A percentile compares a stretch with the other conserved stretches of the same genome.
Evolutionary conservation across 768 basidiomycete genomes (phyloP).

Genomic region (Lyophyllum semitale): DNA sequence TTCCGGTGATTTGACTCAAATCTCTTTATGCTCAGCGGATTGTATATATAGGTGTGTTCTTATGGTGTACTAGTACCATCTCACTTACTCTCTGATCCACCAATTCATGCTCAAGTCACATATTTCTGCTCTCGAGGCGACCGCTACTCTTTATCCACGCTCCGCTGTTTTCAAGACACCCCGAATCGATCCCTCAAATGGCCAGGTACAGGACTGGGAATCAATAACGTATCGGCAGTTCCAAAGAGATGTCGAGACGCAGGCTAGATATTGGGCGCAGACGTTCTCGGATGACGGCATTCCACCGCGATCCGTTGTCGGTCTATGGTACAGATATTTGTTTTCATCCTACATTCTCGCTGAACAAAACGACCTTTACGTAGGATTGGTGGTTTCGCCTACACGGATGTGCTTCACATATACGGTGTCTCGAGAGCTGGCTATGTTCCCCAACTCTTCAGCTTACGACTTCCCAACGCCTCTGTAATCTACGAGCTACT

Average conservation of each 20-base stretch:
- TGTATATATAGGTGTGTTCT: constrained; percentile 9
- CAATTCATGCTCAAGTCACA: constrained; percentile 49
- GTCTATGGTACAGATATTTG: constrained; percentile 65
- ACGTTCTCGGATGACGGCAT: constrained; percentile 49
- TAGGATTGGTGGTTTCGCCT: constrained; percentile 76
- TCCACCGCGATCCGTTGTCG: constrained; percentile 59
- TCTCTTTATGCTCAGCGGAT: constrained; percentile 11
- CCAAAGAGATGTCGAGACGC: constrained; percentile 61
- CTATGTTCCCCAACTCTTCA: constrained; percentile 78
- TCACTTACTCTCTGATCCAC: constrained; percentile 7
- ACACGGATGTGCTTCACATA: constrained; percentile 70
- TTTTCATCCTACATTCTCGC: neutral
- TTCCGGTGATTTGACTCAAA: constrained; percentile 20
- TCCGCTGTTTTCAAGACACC: constrained; percentile 65
- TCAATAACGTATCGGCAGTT: constrained; percentile 68
- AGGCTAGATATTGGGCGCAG: constrained; percentile 64
- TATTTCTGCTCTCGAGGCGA: constrained; percentile 62
- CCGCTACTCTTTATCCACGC: constrained; percentile 49
- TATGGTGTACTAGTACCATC: neutral
- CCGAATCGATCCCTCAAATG: constrained; percentile 38
- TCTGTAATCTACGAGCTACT: constrained; percentile 72
- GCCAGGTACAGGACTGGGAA: constrained; percentile 53
- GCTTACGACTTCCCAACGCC: constrained; percentile 74
- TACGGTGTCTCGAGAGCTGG: constrained; percentile 77
- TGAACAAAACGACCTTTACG: neutral